phyloP scores from a whole-genome alignment of 2,329 filamentous ascomycete species.

The Furcasterigmium sp. region DNA sequence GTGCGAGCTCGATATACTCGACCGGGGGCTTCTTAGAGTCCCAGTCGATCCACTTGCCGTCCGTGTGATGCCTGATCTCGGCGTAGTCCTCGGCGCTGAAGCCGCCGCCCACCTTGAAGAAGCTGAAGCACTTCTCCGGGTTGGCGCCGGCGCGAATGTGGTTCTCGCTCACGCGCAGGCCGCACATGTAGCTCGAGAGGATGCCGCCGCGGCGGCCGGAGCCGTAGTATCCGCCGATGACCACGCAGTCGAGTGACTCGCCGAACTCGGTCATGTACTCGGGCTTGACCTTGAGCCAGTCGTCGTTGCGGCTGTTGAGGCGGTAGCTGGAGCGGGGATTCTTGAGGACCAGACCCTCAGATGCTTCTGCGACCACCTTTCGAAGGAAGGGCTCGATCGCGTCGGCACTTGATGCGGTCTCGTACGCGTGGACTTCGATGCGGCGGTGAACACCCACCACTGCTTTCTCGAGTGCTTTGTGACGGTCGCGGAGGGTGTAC shows the following conservation, averaged over 20 bases:
- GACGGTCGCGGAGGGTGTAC: constrained; percentile 78
- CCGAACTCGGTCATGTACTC: constrained; percentile 98
- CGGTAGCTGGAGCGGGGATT: constrained; percentile 84
- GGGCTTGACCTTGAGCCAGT: constrained; percentile 98
- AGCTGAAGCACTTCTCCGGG: constrained; percentile 80
- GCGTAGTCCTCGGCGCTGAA: constrained; percentile 82
- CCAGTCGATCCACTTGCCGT: constrained; percentile 90
- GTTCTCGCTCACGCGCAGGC: constrained; percentile 68
- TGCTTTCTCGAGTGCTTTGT: constrained; percentile 66
- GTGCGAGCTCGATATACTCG: constrained; percentile 75
- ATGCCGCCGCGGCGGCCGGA: constrained; percentile 78
- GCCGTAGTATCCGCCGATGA: constrained; percentile 91
- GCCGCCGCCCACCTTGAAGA: constrained; percentile 96
- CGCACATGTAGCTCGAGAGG: constrained; percentile 86
- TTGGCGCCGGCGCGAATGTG: constrained; percentile 54
- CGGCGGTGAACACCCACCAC: constrained; percentile 67
- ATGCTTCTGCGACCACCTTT: constrained; percentile 78
- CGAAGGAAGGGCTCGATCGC: constrained; percentile 77
- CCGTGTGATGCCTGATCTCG: constrained; percentile 74
- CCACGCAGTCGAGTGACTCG: constrained; percentile 82
- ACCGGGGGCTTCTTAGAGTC: constrained; percentile 70
- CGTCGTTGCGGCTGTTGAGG: constrained; percentile 84
- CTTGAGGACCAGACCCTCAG: constrained; percentile 89
- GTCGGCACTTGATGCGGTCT: constrained; percentile 57
- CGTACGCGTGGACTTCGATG: constrained; percentile 76